Conservation (phyloP, 164 flowering plant genomes). For the Macadamia tetraphylla region DNA sequence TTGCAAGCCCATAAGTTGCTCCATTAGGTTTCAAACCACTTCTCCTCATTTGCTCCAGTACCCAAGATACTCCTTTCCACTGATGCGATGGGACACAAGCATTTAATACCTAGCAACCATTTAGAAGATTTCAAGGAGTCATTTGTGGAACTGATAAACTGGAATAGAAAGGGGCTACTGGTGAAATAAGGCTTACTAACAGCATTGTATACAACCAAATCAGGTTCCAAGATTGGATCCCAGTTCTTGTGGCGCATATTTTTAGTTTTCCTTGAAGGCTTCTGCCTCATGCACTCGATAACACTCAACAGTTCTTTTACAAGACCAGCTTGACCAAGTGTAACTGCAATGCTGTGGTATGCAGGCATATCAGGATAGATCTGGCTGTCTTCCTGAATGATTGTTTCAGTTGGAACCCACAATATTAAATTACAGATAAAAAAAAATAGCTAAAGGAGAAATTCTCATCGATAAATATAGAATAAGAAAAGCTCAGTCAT, state of each 20-base stretch:
- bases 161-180: slow-evolving; percentile 2
- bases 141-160: neutral
- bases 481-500: slow-evolving; percentile 13
- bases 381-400: slow-evolving; percentile 58
- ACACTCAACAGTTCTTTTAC: slow-evolving; percentile 61
- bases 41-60: slow-evolving; percentile 72
- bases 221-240: slow-evolving; percentile 89
- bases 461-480: neutral
- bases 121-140: slow-evolving; percentile 6
- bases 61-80: slow-evolving; percentile 96
- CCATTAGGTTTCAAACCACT: slow-evolving; percentile 68
- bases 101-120: slow-evolving; percentile 60
- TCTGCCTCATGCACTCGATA: slow-evolving; percentile 72
- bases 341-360: slow-evolving; percentile 73
- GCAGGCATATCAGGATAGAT: slow-evolving; percentile 94
- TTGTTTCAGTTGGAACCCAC: slow-evolving; percentile 6
- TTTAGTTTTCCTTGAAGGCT: slow-evolving; percentile 44
- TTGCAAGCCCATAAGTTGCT: slow-evolving; percentile 94
- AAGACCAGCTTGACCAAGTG: slow-evolving; percentile 93
- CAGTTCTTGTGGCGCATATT: slow-evolving; percentile 54
- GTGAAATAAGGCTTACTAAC: slow-evolving; percentile 40
- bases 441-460: neutral
- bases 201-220: slow-evolving; percentile 83
- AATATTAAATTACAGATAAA: neutral
- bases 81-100: slow-evolving; percentile 73